A percentile compares a stretch with the other conserved stretches of the same genome.
These are phyloP conservation scores for Sporothrix variecibatus DNA, from an alignment of 2,329 filamentous ascomycete genomes.

Conservation along the genomic window DNA sequence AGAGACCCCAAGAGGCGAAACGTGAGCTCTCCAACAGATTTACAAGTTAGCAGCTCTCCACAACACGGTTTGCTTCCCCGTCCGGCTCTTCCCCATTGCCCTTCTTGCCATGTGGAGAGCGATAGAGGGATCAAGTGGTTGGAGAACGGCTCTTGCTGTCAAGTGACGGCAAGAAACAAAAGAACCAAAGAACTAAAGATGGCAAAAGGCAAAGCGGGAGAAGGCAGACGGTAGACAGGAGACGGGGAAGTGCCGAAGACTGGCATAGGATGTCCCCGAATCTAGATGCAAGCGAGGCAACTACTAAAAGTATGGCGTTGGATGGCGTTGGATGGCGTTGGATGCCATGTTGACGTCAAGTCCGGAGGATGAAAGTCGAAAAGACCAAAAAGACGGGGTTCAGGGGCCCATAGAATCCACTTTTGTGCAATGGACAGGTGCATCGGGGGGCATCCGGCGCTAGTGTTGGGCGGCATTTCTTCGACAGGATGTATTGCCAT, in stretches of 20 bases:
- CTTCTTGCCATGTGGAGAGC: neutral
- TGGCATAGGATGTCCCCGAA: neutral
- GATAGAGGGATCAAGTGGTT: too few species aligned
- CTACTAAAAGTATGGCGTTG: neutral
- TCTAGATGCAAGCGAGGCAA: neutral
- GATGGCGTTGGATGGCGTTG: neutral
- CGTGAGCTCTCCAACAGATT: too few species aligned
- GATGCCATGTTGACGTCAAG: constrained; percentile 3
- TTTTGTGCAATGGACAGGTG: neutral
- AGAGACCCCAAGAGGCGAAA: neutral
- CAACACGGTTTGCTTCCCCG: neutral
- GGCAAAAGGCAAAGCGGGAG: neutral
- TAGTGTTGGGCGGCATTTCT: neutral
- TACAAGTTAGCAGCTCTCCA: neutral
- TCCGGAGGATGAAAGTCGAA: neutral
- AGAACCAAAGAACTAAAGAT: too few species aligned
- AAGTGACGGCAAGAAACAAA: too few species aligned
- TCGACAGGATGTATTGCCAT: neutral
- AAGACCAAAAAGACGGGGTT: neutral
- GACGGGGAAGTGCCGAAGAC: neutral
- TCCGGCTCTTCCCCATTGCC: constrained; percentile 5
- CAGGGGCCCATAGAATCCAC: neutral
- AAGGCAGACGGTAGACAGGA: neutral
- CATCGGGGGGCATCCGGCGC: constrained; percentile 7
- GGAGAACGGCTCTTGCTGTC: too few species aligned